Evolutionary conservation across 2,329 filamentous ascomycete genomes (phyloP).

Genomic region (Cadophora gregata): DNA sequence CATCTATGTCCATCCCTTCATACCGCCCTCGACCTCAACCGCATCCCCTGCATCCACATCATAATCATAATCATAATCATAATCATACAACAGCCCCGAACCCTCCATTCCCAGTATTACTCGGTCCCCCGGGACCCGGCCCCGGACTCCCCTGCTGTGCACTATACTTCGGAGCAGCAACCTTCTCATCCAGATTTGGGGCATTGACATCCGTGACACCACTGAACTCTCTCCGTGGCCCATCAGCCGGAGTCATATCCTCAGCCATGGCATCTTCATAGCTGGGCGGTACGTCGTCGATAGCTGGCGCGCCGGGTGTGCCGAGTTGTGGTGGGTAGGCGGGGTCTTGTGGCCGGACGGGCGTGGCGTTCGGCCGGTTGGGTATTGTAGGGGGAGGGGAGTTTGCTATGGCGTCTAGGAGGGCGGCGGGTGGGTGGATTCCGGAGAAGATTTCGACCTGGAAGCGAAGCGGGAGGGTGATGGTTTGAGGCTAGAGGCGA

Average conservation of each 20-base stretch:
- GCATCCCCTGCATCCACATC: not conserved
- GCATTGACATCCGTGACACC: slow-evolving; percentile 67
- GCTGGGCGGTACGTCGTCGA: slow-evolving; percentile 86
- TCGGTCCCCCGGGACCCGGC: slow-evolving; percentile 1
- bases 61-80: not conserved
- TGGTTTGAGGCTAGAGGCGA: slow-evolving; percentile 66
- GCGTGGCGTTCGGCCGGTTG: not conserved
- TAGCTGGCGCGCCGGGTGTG: slow-evolving; percentile 49
- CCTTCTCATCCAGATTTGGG: slow-evolving; percentile 46
- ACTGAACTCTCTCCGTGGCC: slow-evolving; percentile 71
- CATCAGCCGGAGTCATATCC: slow-evolving; percentile 72
- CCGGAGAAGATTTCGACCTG: slow-evolving; percentile 85
- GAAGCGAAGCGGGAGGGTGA: slow-evolving; percentile 80
- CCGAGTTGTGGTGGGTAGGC: slow-evolving; percentile 65
- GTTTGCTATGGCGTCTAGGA: slow-evolving; percentile 69
- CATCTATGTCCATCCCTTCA: not conserved
- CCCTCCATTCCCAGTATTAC: not conserved
- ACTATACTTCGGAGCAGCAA: slow-evolving; percentile 25
- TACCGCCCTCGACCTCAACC: not conserved
- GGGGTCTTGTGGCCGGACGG: slow-evolving; percentile 49
- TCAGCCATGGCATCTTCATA: slow-evolving; percentile 94
- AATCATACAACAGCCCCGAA: slow-evolving; percentile 15
- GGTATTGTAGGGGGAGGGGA: not conserved
- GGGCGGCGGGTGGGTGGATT: slow-evolving; percentile 77
- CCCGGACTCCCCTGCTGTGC: slow-evolving; percentile 21